Evolutionary conservation across 768 basidiomycete species (phyloP), one percentile per base, ranked within the genome.

Genomic region (Boletus tylopilopsis): DNA sequence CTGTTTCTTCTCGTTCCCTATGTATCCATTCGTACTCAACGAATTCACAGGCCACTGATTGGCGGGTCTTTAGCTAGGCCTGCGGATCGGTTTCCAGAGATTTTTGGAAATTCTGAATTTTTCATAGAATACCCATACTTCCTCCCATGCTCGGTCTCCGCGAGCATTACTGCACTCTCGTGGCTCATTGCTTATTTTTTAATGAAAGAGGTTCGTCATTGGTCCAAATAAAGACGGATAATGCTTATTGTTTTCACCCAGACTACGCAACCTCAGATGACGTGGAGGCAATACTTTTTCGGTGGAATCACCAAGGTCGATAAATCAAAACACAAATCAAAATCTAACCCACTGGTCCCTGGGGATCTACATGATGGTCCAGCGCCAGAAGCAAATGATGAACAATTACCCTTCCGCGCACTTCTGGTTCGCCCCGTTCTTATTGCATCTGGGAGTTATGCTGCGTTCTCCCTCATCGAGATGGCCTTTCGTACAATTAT

Each of bases 71-170:
- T 90, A 23, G 79, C 84, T 11, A 76, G 69, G 29, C 88, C 87
- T 1, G 73, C 76, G 42, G 84, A 88, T 37, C 78, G 78, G 21
- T 88, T 86, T 61, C 85, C 86, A 2, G 54, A 53, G 3, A 47
- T 75, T 2, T 90, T 90, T 52, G 84, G 82, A 39, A 51, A 68
- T 32, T 73, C 71, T 5, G 53, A 57, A 15, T 87, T 90, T 57
- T 76, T 83, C 74, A 75, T 72, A 54, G 61, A 74, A 43, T 84
- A 84, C 63, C 87, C 88, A 0, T 90, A 90, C 66, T 85, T 87
- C 62, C 71, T 88, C 15, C 79, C 87, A 0, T 87, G 86, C 55
- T 74, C 81, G 12, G 76, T 85, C 15, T 71, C 82, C 5, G 84
- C 82, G 1, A 76, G 75, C 1, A 75, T 82, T 56, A 71, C 81